Conservation (phyloP, 306 rosid species). For the Glycine soja region DNA sequence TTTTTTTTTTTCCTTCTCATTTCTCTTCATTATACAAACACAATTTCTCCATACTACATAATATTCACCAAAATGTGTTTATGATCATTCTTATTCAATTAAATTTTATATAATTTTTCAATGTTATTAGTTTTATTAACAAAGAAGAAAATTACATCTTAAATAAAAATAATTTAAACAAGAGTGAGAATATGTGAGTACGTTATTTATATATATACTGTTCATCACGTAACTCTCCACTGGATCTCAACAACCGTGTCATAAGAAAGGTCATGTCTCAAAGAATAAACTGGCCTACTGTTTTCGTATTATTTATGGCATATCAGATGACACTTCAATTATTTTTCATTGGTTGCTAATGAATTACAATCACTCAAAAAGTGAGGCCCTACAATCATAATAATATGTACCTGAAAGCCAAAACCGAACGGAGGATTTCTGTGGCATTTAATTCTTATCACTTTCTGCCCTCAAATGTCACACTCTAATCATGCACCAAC, state of each 20-base stretch:
- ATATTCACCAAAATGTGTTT: no score
- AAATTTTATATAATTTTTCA: no score
- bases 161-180: background rate
- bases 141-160: background rate
- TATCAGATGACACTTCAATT: background rate
- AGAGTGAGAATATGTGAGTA: no score
- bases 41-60: no score
- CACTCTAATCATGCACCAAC: background rate
- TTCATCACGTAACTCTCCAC: no score
- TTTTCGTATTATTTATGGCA: background rate
- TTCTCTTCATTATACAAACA: background rate
- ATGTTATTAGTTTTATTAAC: no score
- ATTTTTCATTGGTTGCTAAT: constrained; percentile 10
- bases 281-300: background rate
- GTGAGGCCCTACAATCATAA: constrained; percentile 36
- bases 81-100: no score
- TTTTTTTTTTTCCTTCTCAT: background rate
- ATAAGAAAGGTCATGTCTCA: background rate
- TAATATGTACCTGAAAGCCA: constrained; percentile 26
- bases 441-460: constrained; percentile 16
- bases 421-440: background rate
- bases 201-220: no score
- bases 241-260: no score
- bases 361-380: background rate
- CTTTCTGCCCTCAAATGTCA: constrained; percentile 13